A percentile compares a stretch with the other conserved stretches of the same genome.
Evolutionary conservation across 1,139 yeast species (phyloP).

Genomic region (Protomyces inouyei): DNA sequence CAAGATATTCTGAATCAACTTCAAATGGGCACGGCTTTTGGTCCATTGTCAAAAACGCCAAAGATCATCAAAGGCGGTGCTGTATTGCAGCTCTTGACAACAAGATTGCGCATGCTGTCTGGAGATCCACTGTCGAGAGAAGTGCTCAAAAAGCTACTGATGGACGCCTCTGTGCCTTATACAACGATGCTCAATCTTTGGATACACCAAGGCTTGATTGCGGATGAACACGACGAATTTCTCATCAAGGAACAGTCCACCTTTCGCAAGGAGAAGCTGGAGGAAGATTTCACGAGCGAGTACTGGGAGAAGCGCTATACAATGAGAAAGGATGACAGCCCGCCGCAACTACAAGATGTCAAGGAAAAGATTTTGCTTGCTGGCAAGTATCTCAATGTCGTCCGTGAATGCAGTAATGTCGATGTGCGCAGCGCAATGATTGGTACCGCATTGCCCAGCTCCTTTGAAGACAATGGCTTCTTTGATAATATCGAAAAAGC

Average conservation of each 20-base stretch:
- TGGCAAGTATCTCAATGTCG: slow-evolving; percentile 77
- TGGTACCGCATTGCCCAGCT: slow-evolving; percentile 33
- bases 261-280: slow-evolving; percentile 45
- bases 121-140: slow-evolving; percentile 61
- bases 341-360: slow-evolving; percentile 57
- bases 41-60: slow-evolving; percentile 13
- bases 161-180: slow-evolving; percentile 60
- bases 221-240: slow-evolving; percentile 82
- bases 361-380: slow-evolving; percentile 65
- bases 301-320: slow-evolving; percentile 85
- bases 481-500: slow-evolving; percentile 54
- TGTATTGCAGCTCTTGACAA: slow-evolving; percentile 58
- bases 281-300: slow-evolving; percentile 53
- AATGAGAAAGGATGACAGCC: slow-evolving; percentile 67
- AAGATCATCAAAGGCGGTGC: slow-evolving; percentile 34
- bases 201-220: slow-evolving; percentile 68
- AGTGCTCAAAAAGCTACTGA: slow-evolving; percentile 53
- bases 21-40: slow-evolving; percentile 29
- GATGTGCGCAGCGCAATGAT: slow-evolving; percentile 35
- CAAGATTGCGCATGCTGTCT: slow-evolving; percentile 51
- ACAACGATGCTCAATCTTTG: slow-evolving; percentile 67
- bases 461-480: slow-evolving; percentile 28
- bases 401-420: slow-evolving; percentile 53
- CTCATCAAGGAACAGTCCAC: slow-evolving; percentile 49
- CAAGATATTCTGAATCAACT: slow-evolving; percentile 36